phyloP scores from a whole-genome alignment of 192 early-diverging fungal species.

The Globomyces pollinis-pini region DNA sequence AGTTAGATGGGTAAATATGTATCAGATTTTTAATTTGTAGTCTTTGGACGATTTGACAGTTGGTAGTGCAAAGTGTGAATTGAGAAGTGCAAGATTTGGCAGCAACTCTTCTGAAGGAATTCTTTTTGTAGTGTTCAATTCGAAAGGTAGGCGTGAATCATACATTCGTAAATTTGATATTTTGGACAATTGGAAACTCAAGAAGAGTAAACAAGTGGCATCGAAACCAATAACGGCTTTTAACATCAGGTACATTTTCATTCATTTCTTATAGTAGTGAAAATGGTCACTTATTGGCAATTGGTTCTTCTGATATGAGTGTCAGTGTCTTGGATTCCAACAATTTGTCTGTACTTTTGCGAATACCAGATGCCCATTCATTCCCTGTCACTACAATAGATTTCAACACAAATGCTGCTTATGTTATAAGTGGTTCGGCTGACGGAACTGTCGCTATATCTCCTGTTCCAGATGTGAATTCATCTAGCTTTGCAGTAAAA shows the following conservation, averaged over 20 bases:
- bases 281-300: conserved; percentile 62
- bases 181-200: conserved; percentile 46
- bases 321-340: conserved; percentile 59
- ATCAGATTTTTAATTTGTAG: too few relatives aligned
- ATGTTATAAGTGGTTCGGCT: conserved; percentile 72
- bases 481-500: not conserved
- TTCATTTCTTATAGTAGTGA: conserved; percentile 43
- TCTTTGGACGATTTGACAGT: conserved; percentile 27
- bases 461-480: not conserved
- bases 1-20: conserved; percentile 34
- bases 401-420: conserved; percentile 56
- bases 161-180: conserved; percentile 57
- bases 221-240: conserved; percentile 60
- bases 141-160: conserved; percentile 38
- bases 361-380: conserved; percentile 63
- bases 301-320: conserved; percentile 65
- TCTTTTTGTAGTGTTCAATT: conserved; percentile 62
- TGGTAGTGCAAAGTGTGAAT: conserved; percentile 16
- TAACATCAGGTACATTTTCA: conserved; percentile 48
- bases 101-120: conserved; percentile 38
- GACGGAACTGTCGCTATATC: conserved; percentile 50
- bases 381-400: conserved; percentile 72
- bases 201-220: conserved; percentile 37
- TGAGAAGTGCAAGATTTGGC: conserved; percentile 52
- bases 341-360: conserved; percentile 48